These are phyloP conservation scores for Guyanaporus albipodus DNA, from an alignment of 768 basidiomycete species.

Conservation along the genomic window DNA sequence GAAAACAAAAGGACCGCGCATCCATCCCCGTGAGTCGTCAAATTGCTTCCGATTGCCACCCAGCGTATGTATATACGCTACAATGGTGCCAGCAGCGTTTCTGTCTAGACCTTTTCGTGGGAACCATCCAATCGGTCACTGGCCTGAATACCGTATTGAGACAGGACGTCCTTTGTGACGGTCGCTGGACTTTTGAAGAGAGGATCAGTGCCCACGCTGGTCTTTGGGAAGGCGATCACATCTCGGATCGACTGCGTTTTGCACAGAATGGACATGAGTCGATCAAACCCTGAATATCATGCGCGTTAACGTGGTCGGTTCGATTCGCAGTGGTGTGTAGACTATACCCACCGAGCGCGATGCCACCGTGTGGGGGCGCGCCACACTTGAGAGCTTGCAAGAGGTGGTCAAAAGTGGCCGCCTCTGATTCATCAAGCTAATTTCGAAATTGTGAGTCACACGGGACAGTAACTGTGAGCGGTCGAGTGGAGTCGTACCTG, in stretches of 20 bases:
- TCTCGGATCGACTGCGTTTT: slow-evolving; percentile 85
- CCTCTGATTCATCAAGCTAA: slow-evolving; percentile 72
- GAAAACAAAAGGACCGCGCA: slow-evolving; percentile 1
- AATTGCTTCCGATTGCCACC: neutral
- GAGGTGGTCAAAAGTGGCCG: slow-evolving; percentile 75
- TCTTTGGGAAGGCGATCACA: slow-evolving; percentile 97
- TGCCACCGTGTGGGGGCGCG: slow-evolving; percentile 93
- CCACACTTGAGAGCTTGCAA: slow-evolving; percentile 84
- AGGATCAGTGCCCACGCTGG: slow-evolving; percentile 74
- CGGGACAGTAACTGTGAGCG: slow-evolving; percentile 3
- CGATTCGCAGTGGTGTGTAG: slow-evolving; percentile 6
- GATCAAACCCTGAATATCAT: slow-evolving; percentile 71
- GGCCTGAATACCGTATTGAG: slow-evolving; percentile 60
- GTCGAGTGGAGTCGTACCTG: slow-evolving; percentile 54
- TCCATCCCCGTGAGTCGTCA: neutral
- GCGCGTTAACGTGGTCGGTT: slow-evolving; percentile 5
- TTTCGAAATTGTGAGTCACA: slow-evolving; percentile 9
- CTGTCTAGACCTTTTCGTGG: neutral
- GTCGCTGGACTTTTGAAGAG: slow-evolving; percentile 86
- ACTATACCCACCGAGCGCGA: slow-evolving; percentile 72
- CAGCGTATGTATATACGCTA: neutral
- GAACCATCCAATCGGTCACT: too few relatives aligned
- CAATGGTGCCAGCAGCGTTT: slow-evolving; percentile 1
- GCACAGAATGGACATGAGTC: slow-evolving; percentile 88
- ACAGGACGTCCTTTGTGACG: slow-evolving; percentile 46